Evolutionary conservation across 805 yeast species (phyloP), one percentile per base, ranked within the genome.

Genomic region (Ogataea corticis): DNA sequence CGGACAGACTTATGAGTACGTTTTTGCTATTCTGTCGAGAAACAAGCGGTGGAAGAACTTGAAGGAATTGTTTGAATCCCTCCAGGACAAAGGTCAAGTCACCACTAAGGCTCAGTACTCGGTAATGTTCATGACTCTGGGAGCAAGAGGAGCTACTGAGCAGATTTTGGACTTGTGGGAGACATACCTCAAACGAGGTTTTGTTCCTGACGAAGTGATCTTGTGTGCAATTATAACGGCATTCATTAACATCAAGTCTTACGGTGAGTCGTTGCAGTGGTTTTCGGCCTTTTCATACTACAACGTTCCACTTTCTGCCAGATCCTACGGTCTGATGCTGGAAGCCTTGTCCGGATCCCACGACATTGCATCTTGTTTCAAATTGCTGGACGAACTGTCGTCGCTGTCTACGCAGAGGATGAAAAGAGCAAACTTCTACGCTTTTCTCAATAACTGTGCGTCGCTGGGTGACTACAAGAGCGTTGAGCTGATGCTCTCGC

Each of bases 121-220:
- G 3, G 73, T 80, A 14, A 80, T 83, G 11, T 81, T 86, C 76
- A 64, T 69, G 42, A 80, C 85, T 0, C 65, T 86, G 48, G 82
- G 87, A 68, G 28, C 83, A 79, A 9, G 80, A 77, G 52, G 63
- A 56, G 33, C 71, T 61, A 32, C 75, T 72, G 58, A 80, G 77
- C 45, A 57, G 18, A 36, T 58, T 2, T 19, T 56, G 15, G 56
- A 57, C 10, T 39, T 63, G 13, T 86, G 45, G 83, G 71, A 63
- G 48, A 65, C n/a, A 75, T 78, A 55, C 55, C 37, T 66, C 4
- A 62, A 68, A 41, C 67, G 82, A 43, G 71, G 72, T 1, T 69
- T 80, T 56, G 55, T 49, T 3, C 87, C 88, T 1, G 66, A 70
- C 3, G 62, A 69, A 2, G 55, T 60, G 7, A 68, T 81, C 1